Base-by-base conservation (phyloP, 768 basidiomycete genomes). In the Rhizopogon sp. region DNA sequence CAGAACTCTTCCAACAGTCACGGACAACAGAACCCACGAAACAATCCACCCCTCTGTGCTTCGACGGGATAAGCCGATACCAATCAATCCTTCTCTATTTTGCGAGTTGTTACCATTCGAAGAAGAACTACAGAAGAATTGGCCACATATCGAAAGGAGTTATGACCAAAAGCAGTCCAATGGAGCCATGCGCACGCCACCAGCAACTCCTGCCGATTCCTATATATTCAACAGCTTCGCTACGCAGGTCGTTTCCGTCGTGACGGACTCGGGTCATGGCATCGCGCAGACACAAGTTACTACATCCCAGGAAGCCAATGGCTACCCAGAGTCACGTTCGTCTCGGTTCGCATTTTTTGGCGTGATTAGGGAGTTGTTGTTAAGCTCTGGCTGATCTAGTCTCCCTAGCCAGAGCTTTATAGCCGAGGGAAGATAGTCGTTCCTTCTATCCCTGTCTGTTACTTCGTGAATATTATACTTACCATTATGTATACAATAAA, bases 1-100 rank as follows among this genome's bases (percentile, higher is more conserved):
- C 54, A 79, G 87, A 20, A 63, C 68, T 22, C 61, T 84, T 28
- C 85, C 86, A 2, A 76, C 70, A 1, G 44, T 59, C 10, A 66
- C 71, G 0, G 65, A 82, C 56, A 61, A 75, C 22, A 56, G 74
- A 3, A 85, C 85, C 0, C 74, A 81, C 46, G 86, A 89, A 69
- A 75, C 65, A 0, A 78, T 87, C 39, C 86, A 88, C 58, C 70
- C 79, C 4, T 87, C 86, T 13, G 83, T 82, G 2, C 61, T 81
- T 39, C 60, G 67, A 16, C 59, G 85, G 31, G 60, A 56, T 14
- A 58, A 65, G 14, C 66, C 63, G 13, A 49, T 87, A 20, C 60
- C 66, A 41, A 64, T 69, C n/a, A 64, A 80, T 55, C 79, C 80
- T 2, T 64, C 67, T 6, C 59, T 87, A 3, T 58, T 88, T 14